These are phyloP conservation scores for Penicillium parvum DNA, from an alignment of 495 filamentous ascomycete species.

Conservation along the genomic window DNA sequence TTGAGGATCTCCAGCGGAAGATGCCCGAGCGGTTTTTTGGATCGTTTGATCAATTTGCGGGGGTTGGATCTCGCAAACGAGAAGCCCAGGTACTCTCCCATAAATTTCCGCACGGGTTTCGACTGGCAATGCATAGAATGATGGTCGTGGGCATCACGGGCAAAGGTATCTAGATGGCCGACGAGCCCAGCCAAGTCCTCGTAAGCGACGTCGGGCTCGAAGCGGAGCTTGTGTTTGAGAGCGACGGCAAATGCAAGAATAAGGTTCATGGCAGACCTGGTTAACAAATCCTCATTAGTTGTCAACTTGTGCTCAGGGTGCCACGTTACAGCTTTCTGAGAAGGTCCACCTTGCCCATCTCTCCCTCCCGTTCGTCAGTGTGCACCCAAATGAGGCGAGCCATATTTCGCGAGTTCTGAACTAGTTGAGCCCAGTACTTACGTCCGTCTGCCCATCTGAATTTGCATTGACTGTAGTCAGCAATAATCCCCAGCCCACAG, in stretches of 20 bases:
- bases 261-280: slow-evolving; percentile 73
- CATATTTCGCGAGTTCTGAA: slow-evolving; percentile 66
- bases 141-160: slow-evolving; percentile 58
- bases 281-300: slow-evolving; percentile 7
- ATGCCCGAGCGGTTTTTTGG: slow-evolving; percentile 62
- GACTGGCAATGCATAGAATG: slow-evolving; percentile 37
- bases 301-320: not conserved
- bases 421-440: slow-evolving; percentile 72
- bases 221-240: slow-evolving; percentile 82
- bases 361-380: slow-evolving; percentile 59
- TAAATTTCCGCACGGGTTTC: slow-evolving; percentile 48
- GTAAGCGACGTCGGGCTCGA: slow-evolving; percentile 79
- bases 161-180: slow-evolving; percentile 51
- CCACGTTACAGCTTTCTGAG: slow-evolving; percentile 57
- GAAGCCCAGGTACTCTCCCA: slow-evolving; percentile 67
- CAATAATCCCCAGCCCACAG: too few species aligned
- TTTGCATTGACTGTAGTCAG: slow-evolving; percentile 1
- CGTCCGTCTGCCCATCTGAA: slow-evolving; percentile 67
- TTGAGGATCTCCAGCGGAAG: slow-evolving; percentile 74
- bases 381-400: slow-evolving; percentile 79
- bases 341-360: slow-evolving; percentile 60
- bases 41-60: slow-evolving; percentile 63
- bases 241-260: slow-evolving; percentile 74
- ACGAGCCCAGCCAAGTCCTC: slow-evolving; percentile 51
- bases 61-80: slow-evolving; percentile 70